Base-by-base conservation (phyloP, 2,329 filamentous ascomycete genomes). In the Colletotrichum gigasporum region DNA sequence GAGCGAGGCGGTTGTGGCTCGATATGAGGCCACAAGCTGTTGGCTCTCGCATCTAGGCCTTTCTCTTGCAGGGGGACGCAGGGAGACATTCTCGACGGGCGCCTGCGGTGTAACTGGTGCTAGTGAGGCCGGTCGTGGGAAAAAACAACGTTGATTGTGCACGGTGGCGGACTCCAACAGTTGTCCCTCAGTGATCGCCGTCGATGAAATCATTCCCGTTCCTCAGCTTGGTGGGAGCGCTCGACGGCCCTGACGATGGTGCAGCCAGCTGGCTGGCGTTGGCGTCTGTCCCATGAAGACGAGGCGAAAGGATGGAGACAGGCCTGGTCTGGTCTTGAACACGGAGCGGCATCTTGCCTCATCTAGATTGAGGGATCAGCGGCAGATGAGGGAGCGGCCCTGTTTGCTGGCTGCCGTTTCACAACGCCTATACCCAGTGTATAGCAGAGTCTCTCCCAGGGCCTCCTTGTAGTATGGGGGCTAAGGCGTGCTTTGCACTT, bases 321-420 rank as follows among this genome's bases (percentile, higher is more conserved):
- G 47, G 18, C 35, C 2, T 14, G n/a, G 35, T 22, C 48, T 53
- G 41, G 16, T 42, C 26, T 54, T 48, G 59, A 59, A 42, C 56
- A 54, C 61, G 56, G 61, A 41, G 61, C 55, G 61, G 56, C 32
- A 54, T 54, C 41, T 32, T 64, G 61, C 61, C 16, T 60, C 61
- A 61, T 61, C 61, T 64, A 64, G 56, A 64, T 64, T 61, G 61
- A 50, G 48, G 39, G 61, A 64, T 64, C 61, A 47, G 60, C 61
- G 44, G 54, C 24, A 53, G 41, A 64, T 32, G 32, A 58, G 30
- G 42, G 42, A 22, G 34, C 34, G 48, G 48, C 39, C 56, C 34
- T 53, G 47, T 20, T 16, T 22, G 35, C 16, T 34, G 56, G 50
- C 22, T n/a, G 26, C 11, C 41, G 61, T 64, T 64, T 61, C 61